Conservation (phyloP, 495 filamentous ascomycete species). For the Aspergillus ostianus region DNA sequence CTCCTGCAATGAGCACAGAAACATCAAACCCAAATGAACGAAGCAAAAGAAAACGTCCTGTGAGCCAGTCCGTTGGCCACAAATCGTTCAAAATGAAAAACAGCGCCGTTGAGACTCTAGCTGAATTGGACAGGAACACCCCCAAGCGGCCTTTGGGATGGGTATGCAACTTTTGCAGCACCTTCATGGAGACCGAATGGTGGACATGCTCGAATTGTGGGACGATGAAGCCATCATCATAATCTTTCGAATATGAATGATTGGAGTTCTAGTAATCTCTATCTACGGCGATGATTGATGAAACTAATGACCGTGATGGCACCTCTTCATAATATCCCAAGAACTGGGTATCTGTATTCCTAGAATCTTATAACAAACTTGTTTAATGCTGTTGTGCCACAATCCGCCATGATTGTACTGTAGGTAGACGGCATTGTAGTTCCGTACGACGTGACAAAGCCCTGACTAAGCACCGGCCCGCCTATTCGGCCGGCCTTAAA, state of each 20-base stretch:
- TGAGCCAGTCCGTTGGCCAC: slow-evolving; percentile 17
- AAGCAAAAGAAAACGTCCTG: slow-evolving; percentile 25
- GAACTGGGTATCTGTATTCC: background rate
- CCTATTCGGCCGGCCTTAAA: slow-evolving; percentile 1
- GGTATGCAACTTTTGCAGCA: slow-evolving; percentile 66
- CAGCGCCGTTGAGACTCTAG: slow-evolving; percentile 37
- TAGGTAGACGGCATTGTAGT: no score
- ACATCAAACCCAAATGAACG: slow-evolving; percentile 14
- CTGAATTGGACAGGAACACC: slow-evolving; percentile 35
- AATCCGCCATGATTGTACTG: background rate
- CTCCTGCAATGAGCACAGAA: slow-evolving; percentile 11
- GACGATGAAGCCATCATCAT: slow-evolving; percentile 62
- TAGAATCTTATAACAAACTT: background rate
- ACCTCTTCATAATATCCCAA: background rate
- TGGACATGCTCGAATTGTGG: slow-evolving; percentile 76
- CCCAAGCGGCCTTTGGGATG: slow-evolving; percentile 57
- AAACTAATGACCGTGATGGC: background rate
- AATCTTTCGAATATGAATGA: slow-evolving; percentile 1
- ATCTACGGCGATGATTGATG: background rate
- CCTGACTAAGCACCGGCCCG: slow-evolving; percentile 8
- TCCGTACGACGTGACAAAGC: background rate
- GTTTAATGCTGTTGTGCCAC: background rate
- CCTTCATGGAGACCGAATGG: slow-evolving; percentile 68
- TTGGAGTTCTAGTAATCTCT: background rate
- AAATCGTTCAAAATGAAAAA: slow-evolving; percentile 35